These are phyloP conservation scores for Picochlorum sp. DNA, from an alignment of 139 green algal species.

Conservation along the genomic window DNA sequence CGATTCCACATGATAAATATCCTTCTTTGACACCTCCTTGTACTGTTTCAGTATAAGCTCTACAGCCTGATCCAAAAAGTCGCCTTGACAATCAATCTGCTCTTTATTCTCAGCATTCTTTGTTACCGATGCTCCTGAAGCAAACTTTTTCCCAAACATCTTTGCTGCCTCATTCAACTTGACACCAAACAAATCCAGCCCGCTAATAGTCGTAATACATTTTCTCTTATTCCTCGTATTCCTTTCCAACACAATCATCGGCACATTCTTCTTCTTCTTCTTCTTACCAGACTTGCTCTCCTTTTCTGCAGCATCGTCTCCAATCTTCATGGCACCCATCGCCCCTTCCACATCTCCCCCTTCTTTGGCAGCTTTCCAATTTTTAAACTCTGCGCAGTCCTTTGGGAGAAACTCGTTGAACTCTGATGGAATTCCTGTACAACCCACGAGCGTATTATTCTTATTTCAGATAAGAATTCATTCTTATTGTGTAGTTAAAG, in stretches of 20 bases:
- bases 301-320: conserved; percentile 29
- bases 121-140: conserved; percentile 77
- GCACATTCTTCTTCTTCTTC: conserved; percentile 59
- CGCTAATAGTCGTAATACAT: conserved; percentile 79
- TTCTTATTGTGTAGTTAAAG: not conserved
- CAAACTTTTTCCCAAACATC: conserved; percentile 98
- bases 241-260: conserved; percentile 54
- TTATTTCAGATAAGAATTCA: not conserved
- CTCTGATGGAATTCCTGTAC: conserved; percentile 52
- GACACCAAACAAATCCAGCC: conserved; percentile 81
- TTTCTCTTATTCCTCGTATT: conserved; percentile 91
- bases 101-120: conserved; percentile 81
- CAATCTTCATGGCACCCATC: conserved; percentile 45
- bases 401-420: conserved; percentile 84
- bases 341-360: conserved; percentile 28
- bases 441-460: not conserved
- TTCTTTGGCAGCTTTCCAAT: conserved; percentile 64
- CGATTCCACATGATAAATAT: conserved; percentile 58
- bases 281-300: conserved; percentile 58
- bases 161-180: conserved; percentile 89
- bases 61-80: conserved; percentile 58
- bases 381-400: conserved; percentile 77
- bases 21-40: conserved; percentile 50
- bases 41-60: conserved; percentile 76
- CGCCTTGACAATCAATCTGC: conserved; percentile 90